These are phyloP conservation scores for Colletotrichum karsti DNA, from an alignment of 2,329 filamentous ascomycete species.

Conservation along the genomic window DNA sequence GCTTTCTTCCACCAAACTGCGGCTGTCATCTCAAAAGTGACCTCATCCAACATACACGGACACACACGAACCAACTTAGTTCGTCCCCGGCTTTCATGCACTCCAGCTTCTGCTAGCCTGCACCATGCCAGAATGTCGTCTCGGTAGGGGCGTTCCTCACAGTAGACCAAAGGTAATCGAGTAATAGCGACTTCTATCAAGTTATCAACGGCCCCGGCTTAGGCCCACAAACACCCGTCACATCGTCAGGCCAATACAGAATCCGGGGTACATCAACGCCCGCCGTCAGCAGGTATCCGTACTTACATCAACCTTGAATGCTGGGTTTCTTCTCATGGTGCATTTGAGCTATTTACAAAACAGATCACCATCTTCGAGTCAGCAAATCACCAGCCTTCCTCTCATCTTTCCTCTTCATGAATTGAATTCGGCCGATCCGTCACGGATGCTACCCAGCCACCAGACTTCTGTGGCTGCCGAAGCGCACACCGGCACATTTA, in stretches of 20 bases:
- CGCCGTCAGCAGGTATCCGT: neutral
- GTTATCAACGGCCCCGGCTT: neutral
- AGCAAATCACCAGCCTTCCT: neutral
- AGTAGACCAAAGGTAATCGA: constrained; percentile 10
- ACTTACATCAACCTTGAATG: too few species aligned
- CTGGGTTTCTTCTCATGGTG: too few species aligned
- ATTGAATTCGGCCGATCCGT: neutral
- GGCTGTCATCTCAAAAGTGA: constrained; percentile 14
- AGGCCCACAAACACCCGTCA: neutral
- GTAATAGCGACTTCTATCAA: neutral
- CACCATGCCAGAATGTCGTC: too few species aligned
- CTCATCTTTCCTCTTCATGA: neutral
- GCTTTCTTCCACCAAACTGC: neutral
- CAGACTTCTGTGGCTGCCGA: neutral
- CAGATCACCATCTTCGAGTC: neutral
- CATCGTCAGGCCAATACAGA: constrained; percentile 1
- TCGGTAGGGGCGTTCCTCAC: neutral
- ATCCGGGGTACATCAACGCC: constrained; percentile 10
- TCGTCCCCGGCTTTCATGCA: constrained; percentile 2
- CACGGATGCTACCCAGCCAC: neutral
- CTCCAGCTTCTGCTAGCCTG: constrained; percentile 9
- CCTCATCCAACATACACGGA: constrained; percentile 14
- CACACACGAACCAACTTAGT: neutral
- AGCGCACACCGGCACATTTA: neutral
- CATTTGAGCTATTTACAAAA: too few species aligned